Base-by-base conservation (phyloP, 1,284 basidiomycete genomes). In the Xerocomus cyaneibrunnescens region DNA sequence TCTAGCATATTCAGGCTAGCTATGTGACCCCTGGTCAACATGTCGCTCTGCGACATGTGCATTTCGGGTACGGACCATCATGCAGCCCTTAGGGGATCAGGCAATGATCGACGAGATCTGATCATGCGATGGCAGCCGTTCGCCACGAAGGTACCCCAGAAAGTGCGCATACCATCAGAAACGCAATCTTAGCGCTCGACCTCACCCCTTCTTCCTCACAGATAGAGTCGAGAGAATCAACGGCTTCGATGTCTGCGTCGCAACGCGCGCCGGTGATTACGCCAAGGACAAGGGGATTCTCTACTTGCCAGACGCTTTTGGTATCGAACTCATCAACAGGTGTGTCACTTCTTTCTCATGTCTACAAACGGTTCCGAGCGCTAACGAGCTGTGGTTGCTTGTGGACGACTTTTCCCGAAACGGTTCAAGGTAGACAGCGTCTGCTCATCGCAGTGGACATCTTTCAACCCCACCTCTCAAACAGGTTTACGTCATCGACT, bases 321-420 rank as follows among this genome's bases (percentile, higher is more conserved):
- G 35, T 4, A 46, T 46, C 27, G 35, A 38, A 7, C 27, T 37
- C 19, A 35, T 46, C 35, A 46, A 46, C 27, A 7, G 35, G 35
- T 38, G 19, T 5, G 19, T 5, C 28, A 22, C 7, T n/a, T 10
- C 27, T 10, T 13, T 38, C 25, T 37, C 21, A 27, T 5, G 5
- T 13, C n/a, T 2, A 23, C 13, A 22, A 25, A 21, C 25, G n/a
- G n/a, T n/a, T n/a, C n/a, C n/a, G n/a, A n/a, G n/a, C n/a, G n/a
- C 17, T 28, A n/a, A 45, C 25, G 14, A n/a, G n/a, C 39, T n/a
- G n/a, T n/a, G 72, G 70, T 62, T 74, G 31, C 63, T 72, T 34
- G 77, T 72, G 17, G 80, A 81, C 59, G 74, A 76, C 57, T 81
- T 75, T 62, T 78, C 80, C 12, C 70, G 68, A 37, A 74, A 76